A percentile compares a stretch with the other conserved stretches of the same genome.
Conservation (phyloP, 306 rosid species). For the Clitoria ternatea region DNA sequence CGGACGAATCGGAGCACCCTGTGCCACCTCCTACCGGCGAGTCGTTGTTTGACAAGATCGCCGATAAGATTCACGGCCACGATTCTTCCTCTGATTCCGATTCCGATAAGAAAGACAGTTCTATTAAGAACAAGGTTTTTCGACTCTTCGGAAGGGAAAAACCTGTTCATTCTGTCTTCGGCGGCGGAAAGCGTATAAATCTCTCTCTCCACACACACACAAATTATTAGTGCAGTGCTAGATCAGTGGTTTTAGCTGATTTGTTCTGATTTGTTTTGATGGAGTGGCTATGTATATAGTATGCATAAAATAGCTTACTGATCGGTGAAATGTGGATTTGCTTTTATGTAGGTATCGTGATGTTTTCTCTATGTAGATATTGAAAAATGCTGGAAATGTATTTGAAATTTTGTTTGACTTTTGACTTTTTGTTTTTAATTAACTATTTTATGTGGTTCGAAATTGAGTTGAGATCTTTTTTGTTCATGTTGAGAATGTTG, state of each 20-base stretch:
- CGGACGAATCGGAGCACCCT: constrained; percentile 52
- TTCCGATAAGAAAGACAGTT: constrained; percentile 36
- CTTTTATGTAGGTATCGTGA: too few relatives aligned
- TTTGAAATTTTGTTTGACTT: too few relatives aligned
- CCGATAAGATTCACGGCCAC: constrained; percentile 60
- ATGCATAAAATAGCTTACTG: too few relatives aligned
- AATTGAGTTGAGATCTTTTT: not conserved
- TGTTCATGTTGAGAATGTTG: not conserved
- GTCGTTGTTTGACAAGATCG: constrained; percentile 57
- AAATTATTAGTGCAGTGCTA: not conserved
- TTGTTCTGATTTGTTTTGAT: not conserved
- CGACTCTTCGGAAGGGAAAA: constrained; percentile 78
- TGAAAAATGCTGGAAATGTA: not conserved
- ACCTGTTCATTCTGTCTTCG: constrained; percentile 70
- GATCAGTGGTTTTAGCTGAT: constrained; percentile 27
- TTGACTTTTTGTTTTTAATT: not conserved
- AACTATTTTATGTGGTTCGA: too few relatives aligned
- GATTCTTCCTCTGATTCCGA: constrained; percentile 52
- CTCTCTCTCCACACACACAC: not conserved
- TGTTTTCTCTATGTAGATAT: too few relatives aligned
- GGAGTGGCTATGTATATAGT: not conserved
- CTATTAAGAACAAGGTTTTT: constrained; percentile 50
- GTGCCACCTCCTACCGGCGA: constrained; percentile 32
- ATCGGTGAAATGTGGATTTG: not conserved
- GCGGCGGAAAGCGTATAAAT: constrained; percentile 83